Conservation (phyloP, 441 rosid species). For the Macaranga tanarius region DNA sequence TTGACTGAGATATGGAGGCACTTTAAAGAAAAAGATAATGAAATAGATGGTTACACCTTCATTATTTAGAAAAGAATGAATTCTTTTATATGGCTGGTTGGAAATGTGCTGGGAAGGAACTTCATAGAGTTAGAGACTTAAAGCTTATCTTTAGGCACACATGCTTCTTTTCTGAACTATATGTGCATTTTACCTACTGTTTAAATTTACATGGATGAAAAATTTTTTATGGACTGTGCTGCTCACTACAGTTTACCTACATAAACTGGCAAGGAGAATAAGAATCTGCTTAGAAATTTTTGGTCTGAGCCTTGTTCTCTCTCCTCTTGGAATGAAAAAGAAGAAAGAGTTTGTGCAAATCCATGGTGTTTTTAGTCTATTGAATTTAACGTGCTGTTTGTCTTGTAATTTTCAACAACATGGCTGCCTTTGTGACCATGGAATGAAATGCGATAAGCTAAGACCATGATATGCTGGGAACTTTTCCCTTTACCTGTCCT, state of each 20-base stretch:
- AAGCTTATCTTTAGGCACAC: background rate
- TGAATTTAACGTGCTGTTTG: background rate
- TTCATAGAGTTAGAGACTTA: background rate
- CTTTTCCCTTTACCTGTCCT: background rate
- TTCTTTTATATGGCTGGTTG: background rate
- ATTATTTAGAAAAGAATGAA: background rate
- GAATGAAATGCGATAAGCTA: no score
- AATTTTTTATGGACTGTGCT: background rate
- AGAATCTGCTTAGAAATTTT: no score
- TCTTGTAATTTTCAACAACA: background rate
- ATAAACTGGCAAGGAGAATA: no score
- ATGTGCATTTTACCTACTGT: background rate
- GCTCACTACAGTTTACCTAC: background rate
- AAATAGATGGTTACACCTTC: background rate
- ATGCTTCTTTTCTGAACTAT: background rate
- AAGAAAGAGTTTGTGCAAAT: no score
- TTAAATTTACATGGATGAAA: background rate
- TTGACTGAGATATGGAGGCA: background rate
- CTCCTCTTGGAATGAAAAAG: no score
- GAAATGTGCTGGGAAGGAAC: background rate
- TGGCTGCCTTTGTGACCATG: background rate
- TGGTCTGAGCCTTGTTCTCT: no score
- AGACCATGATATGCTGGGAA: background rate
- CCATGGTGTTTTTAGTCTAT: no score
- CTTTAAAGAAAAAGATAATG: background rate